phyloP scores from a whole-genome alignment of 257 asterid genomes.

The Solanum ahanhuiri region DNA sequence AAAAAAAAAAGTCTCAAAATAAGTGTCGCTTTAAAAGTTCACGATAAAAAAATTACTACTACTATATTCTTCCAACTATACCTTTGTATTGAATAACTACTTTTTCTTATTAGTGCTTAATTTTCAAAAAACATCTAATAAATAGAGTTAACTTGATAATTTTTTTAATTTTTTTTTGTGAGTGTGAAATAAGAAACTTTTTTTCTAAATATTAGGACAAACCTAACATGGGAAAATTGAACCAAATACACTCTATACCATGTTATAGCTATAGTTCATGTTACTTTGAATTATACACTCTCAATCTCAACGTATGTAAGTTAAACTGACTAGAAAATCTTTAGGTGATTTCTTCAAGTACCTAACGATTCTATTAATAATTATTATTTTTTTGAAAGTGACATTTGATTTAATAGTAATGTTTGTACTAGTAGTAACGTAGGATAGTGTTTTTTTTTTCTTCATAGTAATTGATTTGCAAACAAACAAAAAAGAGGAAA shows the following conservation, averaged over 20 bases:
- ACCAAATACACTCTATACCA: neutral
- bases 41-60: neutral
- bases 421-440: neutral
- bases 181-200: neutral
- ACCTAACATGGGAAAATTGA: neutral
- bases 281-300: neutral
- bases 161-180: too few species aligned
- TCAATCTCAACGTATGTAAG: accelerated
- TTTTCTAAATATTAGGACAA: neutral
- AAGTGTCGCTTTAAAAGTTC: too few species aligned
- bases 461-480: neutral
- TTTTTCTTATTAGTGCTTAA: too few species aligned
- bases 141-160: neutral
- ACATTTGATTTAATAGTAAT: neutral
- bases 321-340: neutral
- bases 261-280: neutral
- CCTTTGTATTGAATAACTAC: neutral
- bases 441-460: neutral
- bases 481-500: conserved; percentile 1
- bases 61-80: neutral
- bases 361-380: neutral
- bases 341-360: neutral
- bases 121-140: neutral
- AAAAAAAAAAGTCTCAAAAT: too few species aligned
- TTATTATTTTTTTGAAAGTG: neutral